Percentiles rank a stretch among this genome's conserved stretches.
Evolutionary conservation across 2,329 filamentous ascomycete species (phyloP).

Genomic region (Hortaea sp.): DNA sequence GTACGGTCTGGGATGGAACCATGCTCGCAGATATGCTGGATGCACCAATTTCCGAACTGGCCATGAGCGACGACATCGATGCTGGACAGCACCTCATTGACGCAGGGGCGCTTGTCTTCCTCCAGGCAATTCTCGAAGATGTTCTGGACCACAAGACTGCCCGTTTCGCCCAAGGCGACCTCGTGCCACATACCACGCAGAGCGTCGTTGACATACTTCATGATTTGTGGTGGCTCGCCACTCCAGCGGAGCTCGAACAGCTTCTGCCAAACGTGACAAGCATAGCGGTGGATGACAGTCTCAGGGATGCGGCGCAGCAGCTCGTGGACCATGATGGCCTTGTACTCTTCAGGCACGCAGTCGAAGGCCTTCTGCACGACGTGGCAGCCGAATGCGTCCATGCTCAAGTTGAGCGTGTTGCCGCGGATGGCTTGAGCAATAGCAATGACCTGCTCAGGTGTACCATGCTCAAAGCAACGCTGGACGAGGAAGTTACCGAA

Average conservation of each 20-base stretch:
- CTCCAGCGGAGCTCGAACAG: conserved; percentile 96
- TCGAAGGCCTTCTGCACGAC: conserved; percentile 99
- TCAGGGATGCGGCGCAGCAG: conserved; percentile 89
- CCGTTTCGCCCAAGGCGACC: conserved; percentile 91
- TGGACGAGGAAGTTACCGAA: conserved; percentile 98
- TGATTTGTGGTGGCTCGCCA: conserved; percentile 89
- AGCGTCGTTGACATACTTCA: conserved; percentile 95
- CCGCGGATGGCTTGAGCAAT: conserved; percentile 92
- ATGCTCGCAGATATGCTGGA: conserved; percentile 98
- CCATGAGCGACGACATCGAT: conserved; percentile 95
- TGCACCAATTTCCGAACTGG: conserved; percentile 99
- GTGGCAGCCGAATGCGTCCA: conserved; percentile 98
- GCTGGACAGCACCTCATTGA: conserved; percentile 88
- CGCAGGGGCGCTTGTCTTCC: conserved; percentile 97
- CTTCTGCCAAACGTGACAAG: conserved; percentile 99
- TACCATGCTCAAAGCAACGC: conserved; percentile 97
- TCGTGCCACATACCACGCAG: conserved; percentile 97
- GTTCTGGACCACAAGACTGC: conserved; percentile 95
- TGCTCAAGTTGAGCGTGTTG: conserved; percentile 86
- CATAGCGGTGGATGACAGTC: conserved; percentile 96
- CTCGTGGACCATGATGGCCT: conserved; percentile 98
- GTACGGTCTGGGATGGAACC: conserved; percentile 83
- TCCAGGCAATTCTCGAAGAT: conserved; percentile 99
- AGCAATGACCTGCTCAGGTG: conserved; percentile 83
- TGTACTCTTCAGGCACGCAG: conserved; percentile 93